Conservation (phyloP, 306 rosid species). For the Rosa multiflora region DNA sequence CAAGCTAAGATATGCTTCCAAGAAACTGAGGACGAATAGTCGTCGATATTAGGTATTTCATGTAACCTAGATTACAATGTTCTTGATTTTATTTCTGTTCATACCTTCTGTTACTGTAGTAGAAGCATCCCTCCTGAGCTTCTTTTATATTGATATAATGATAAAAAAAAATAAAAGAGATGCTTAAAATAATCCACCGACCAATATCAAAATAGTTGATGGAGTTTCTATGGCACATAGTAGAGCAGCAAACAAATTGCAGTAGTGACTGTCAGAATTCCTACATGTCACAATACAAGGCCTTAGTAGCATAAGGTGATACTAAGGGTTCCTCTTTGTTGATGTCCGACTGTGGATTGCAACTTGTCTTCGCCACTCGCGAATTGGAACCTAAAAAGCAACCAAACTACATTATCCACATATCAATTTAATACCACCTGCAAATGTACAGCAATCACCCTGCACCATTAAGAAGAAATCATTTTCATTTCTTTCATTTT, state of each 20-base stretch:
- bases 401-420: slow-evolving; percentile 6
- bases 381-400: slow-evolving; percentile 59
- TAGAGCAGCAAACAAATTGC: neutral
- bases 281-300: neutral
- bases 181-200: neutral
- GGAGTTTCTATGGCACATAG: neutral
- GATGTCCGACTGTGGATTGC: slow-evolving; percentile 36
- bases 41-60: neutral
- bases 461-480: neutral
- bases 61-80: neutral
- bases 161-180: neutral
- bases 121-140: neutral
- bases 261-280: neutral
- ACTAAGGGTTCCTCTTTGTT: slow-evolving; percentile 26
- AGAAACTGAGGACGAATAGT: slow-evolving; percentile 11
- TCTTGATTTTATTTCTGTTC: neutral
- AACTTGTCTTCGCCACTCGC: slow-evolving; percentile 76
- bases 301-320: neutral
- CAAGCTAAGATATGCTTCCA: slow-evolving; percentile 15
- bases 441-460: slow-evolving; percentile 12
- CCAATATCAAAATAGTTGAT: neutral
- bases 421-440: slow-evolving; percentile 2
- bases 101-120: neutral
- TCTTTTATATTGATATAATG: neutral
- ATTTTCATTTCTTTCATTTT: neutral